Evolutionary conservation across 208 protist species (phyloP).

Genomic region (Wallacemonas sp.): DNA sequence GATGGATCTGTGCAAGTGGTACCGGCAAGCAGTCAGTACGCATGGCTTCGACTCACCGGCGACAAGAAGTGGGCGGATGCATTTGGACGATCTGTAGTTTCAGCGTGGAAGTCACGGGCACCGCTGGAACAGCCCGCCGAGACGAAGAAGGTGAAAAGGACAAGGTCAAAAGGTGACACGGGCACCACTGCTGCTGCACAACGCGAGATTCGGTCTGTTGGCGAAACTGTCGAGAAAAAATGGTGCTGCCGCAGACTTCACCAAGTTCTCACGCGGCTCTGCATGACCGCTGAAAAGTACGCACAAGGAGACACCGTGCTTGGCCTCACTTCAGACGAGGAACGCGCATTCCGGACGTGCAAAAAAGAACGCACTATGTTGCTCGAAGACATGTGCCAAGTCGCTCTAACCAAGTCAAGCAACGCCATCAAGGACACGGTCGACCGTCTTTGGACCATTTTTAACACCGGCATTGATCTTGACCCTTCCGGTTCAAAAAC

Average conservation of each 20-base stretch:
- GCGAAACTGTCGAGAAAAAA: conserved; percentile 57
- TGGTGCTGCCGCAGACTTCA: conserved; percentile 67
- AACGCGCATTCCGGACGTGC: conserved; percentile 32
- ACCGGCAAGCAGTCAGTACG: conserved; percentile 42
- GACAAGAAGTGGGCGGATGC: conserved; percentile 51
- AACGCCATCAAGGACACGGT: conserved; percentile 49
- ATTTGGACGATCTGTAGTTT: conserved; percentile 36
- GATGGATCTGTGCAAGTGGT: conserved; percentile 32
- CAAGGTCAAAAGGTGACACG: conserved; percentile 7
- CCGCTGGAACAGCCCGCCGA: conserved; percentile 13
- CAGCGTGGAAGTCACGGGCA: conserved; percentile 37
- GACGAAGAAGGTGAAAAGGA: conserved; percentile 1
- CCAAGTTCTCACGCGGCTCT: conserved; percentile 59
- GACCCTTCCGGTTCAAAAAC: conserved; percentile 34
- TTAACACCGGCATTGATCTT: conserved; percentile 50
- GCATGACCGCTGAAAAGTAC: conserved; percentile 59
- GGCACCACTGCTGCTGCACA: neutral
- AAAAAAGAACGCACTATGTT: conserved; percentile 52
- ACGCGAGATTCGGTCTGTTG: conserved; percentile 34
- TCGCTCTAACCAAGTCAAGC: conserved; percentile 22
- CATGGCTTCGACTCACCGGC: conserved; percentile 48
- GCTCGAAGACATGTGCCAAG: conserved; percentile 33
- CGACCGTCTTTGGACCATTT: conserved; percentile 68
- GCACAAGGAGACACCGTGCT: conserved; percentile 31
- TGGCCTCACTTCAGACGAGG: conserved; percentile 47